Evolutionary conservation across 768 basidiomycete species (phyloP), one percentile per base, ranked within the genome.

Genomic region (Russula vinacea): DNA sequence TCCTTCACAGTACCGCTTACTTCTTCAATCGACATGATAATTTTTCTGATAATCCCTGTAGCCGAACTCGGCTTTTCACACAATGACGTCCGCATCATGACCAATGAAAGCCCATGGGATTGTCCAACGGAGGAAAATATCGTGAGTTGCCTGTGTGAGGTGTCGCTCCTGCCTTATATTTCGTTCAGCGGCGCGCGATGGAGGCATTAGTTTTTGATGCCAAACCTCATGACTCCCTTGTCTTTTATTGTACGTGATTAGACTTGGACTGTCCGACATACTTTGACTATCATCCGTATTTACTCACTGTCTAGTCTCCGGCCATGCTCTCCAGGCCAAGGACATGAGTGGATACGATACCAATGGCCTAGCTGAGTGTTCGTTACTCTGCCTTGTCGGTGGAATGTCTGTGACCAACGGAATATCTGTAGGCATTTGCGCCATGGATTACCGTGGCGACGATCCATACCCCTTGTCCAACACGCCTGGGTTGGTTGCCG

Each of bases 201-300:
- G 17, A 2, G 32, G 50, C 26, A 50, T 26, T 63, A 24, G 56
- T 63, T 16, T 10, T n/a, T 2, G 24, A n/a, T 14, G 62, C 62
- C 7, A 16, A 37, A 37, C 29, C 55, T 2, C n/a, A 44, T 2
- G 62, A 58, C 62, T 22, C 49, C 5, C 32, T 63, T 0, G 29
- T 63, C 8, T 26, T 51, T 6, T 63, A 63, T 19, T 63, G 62
- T 58, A 44, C 0, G 56, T 52, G 40, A 44, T 35, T 13, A 2
- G 24, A 49, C 14, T 35, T 8, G 0, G 19, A 29, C n/a, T 10
- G 5, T n/a, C 44, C 19, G n/a, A 45, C 8, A 3, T 10, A 29
- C 14, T 2, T 3, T 22, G 42, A 37, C 13, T 19, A n/a, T n/a
- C n/a, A n/a, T 22, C 7, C 10, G 17, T 22, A 7, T 24, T 29